These are phyloP conservation scores for California macrophylla DNA, from an alignment of 441 rosid genomes.

Conservation along the genomic window DNA sequence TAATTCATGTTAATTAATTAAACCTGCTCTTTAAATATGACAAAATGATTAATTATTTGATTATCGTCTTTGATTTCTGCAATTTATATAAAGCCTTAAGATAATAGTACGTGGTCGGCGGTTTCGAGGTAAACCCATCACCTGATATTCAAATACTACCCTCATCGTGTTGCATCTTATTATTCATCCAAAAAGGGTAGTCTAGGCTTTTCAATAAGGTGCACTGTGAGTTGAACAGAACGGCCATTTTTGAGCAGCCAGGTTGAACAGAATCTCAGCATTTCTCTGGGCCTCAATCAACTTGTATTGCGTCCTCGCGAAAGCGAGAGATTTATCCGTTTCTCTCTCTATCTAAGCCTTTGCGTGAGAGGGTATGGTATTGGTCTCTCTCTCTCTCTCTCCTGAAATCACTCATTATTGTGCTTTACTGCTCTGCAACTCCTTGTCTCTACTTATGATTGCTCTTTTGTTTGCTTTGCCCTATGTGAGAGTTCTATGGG, in stretches of 20 bases:
- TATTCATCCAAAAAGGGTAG: neutral
- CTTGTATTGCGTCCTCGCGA: neutral
- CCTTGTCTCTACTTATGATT: slow-evolving; percentile 18
- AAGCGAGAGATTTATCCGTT: neutral
- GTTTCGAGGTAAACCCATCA: slow-evolving; percentile 16
- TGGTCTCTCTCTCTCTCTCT: too few species aligned
- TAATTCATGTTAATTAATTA: too few species aligned
- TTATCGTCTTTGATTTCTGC: slow-evolving; percentile 22
- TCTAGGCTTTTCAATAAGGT: neutral
- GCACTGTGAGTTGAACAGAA: slow-evolving; percentile 33
- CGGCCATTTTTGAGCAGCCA: slow-evolving; percentile 21
- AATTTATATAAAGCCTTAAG: slow-evolving; percentile 24
- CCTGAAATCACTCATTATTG: neutral
- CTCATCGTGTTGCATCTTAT: neutral
- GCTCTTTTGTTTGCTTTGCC: slow-evolving; percentile 16
- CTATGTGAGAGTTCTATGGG: slow-evolving; percentile 16
- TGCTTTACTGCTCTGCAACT: neutral
- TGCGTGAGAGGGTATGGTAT: slow-evolving; percentile 16
- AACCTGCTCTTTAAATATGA: neutral
- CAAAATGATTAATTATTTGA: slow-evolving; percentile 15
- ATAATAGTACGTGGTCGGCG: slow-evolving; percentile 17
- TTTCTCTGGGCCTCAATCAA: slow-evolving; percentile 36
- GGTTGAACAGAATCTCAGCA: slow-evolving; percentile 36
- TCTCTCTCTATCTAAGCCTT: neutral
- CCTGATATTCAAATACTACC: neutral